phyloP scores from a whole-genome alignment of 768 basidiomycete genomes.

The Udeniomyces megalosporus region DNA sequence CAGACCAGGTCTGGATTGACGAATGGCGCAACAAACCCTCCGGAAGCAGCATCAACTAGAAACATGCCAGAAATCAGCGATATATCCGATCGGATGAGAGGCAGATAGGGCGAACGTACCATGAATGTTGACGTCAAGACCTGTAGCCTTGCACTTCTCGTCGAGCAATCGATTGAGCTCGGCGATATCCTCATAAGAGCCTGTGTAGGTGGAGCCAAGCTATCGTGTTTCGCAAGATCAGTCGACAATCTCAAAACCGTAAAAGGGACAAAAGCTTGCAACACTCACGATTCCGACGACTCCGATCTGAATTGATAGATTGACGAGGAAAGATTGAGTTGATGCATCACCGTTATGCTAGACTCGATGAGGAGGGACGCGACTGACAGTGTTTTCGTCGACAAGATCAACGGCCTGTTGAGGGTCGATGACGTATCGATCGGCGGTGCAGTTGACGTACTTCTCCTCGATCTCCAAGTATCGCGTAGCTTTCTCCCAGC shows the following conservation, averaged over 20 bases:
- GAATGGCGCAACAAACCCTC: slow-evolving; percentile 18
- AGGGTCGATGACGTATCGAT: slow-evolving; percentile 26
- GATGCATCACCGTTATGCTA: neutral
- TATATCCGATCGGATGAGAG: too few species aligned
- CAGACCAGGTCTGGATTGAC: slow-evolving; percentile 23
- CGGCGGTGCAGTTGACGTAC: slow-evolving; percentile 19
- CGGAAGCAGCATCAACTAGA: slow-evolving; percentile 3
- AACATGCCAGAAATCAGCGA: neutral
- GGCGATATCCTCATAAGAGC: slow-evolving; percentile 22
- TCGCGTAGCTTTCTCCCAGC: slow-evolving; percentile 27
- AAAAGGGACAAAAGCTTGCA: neutral
- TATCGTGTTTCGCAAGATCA: neutral
- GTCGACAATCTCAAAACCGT: slow-evolving; percentile 1
- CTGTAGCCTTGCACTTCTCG: slow-evolving; percentile 22
- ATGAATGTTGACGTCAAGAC: slow-evolving; percentile 25
- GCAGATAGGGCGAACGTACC: neutral
- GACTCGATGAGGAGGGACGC: slow-evolving; percentile 17
- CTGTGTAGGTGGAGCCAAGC: slow-evolving; percentile 12
- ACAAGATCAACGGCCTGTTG: slow-evolving; percentile 24
- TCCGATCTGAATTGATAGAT: neutral
- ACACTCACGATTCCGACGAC: neutral
- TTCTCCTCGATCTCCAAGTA: slow-evolving; percentile 28
- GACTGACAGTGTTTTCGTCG: slow-evolving; percentile 29
- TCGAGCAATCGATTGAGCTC: slow-evolving; percentile 20
- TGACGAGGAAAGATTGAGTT: neutral